phyloP scores from a whole-genome alignment of 176 grass and related monocot genomes.

The Stipa capillata region DNA sequence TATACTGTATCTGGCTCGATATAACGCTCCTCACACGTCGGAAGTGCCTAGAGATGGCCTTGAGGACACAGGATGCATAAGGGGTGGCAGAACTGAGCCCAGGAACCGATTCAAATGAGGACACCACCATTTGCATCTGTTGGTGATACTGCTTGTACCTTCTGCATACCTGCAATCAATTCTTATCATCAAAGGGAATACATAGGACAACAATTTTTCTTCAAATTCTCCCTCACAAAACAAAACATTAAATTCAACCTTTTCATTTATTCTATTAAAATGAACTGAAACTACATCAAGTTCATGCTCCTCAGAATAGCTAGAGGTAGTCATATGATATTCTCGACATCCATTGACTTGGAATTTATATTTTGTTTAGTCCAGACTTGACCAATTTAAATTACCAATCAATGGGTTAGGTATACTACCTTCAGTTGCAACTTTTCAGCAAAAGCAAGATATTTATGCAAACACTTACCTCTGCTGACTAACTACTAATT shows the following conservation, averaged over 20 bases:
- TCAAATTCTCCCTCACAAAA: background rate
- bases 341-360: too few relatives aligned
- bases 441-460: background rate
- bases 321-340: too few relatives aligned
- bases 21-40: constrained; percentile 35
- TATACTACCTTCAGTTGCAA: background rate
- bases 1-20: constrained; percentile 29
- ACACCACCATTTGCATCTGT: constrained; percentile 57
- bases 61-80: constrained; percentile 27
- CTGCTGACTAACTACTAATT: too few relatives aligned
- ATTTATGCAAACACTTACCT: background rate
- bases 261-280: too few relatives aligned
- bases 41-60: constrained; percentile 42
- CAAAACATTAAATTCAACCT: too few relatives aligned
- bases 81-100: constrained; percentile 42
- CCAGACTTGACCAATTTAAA: background rate
- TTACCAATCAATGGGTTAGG: background rate
- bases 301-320: too few relatives aligned
- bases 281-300: background rate
- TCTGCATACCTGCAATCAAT: constrained; percentile 22
- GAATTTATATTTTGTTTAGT: background rate
- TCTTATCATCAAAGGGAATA: background rate
- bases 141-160: constrained; percentile 51
- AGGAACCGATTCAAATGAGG: constrained; percentile 45
- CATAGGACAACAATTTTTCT: background rate